Conservation (phyloP, 495 filamentous ascomycete species). For the Pseudevernia furfuracea region DNA sequence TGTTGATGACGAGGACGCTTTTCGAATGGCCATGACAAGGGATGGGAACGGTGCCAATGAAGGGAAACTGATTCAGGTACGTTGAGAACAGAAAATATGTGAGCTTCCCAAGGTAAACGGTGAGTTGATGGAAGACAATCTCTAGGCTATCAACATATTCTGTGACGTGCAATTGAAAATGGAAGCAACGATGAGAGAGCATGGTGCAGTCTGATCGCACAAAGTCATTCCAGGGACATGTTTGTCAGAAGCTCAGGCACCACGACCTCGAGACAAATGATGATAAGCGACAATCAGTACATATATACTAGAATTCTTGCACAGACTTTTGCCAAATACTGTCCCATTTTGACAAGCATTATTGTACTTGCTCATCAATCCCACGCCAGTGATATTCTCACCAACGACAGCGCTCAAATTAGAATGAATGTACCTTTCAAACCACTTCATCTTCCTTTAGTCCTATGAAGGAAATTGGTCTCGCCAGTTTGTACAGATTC, state of each 20-base stretch:
- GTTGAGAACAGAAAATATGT: background rate
- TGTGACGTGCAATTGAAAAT: slow-evolving; percentile 4
- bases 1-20: background rate
- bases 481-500: no score
- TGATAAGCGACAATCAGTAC: background rate
- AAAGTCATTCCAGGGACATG: background rate
- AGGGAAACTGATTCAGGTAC: background rate
- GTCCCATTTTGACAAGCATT: no score
- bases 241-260: background rate
- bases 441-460: no score
- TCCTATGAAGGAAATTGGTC: no score
- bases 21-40: background rate
- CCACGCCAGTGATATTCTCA: background rate
- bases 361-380: no score
- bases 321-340: background rate
- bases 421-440: no score
- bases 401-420: background rate
- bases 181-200: slow-evolving; percentile 7
- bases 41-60: background rate
- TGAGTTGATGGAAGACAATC: background rate
- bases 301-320: background rate
- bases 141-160: slow-evolving; percentile 1
- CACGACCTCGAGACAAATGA: no score
- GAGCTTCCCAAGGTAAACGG: background rate
- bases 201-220: background rate